These are phyloP conservation scores for Corymbia maculata DNA, from an alignment of 345 rosid genomes.

Conservation along the genomic window DNA sequence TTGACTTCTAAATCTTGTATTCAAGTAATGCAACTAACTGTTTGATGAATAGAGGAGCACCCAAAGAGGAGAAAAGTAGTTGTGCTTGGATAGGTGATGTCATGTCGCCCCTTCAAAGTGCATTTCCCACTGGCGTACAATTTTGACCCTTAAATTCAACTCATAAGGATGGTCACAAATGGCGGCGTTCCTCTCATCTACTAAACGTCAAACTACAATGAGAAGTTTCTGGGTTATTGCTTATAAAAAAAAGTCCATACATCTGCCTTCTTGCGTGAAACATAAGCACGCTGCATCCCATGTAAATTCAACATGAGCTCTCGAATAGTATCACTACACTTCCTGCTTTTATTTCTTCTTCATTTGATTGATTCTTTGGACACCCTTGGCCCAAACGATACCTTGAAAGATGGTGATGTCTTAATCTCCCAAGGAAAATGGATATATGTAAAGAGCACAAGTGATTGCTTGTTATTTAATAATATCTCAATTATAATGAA, in stretches of 20 bases:
- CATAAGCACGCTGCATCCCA: neutral
- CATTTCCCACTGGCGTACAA: neutral
- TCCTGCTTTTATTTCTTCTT: neutral
- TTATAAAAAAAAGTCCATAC: neutral
- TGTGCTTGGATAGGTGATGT: neutral
- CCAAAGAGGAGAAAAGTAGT: neutral
- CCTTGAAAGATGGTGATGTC: constrained; percentile 33
- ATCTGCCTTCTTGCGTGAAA: neutral
- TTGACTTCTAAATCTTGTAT: too few relatives aligned
- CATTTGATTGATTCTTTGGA: neutral
- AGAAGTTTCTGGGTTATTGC: neutral
- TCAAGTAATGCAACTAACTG: neutral
- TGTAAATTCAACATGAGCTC: neutral
- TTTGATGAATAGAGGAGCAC: neutral
- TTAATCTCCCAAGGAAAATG: neutral
- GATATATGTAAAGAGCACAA: neutral
- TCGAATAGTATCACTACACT: neutral
- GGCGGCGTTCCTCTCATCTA: too few relatives aligned
- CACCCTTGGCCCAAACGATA: constrained; percentile 6
- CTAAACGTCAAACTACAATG: neutral
- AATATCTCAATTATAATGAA: too few relatives aligned
- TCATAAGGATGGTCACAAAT: too few relatives aligned
- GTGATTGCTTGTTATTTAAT: neutral
- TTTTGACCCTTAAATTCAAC: too few relatives aligned
- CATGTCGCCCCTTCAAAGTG: neutral